phyloP scores from a whole-genome alignment of 352 stramenopile species.

The Peronospora farinosa region DNA sequence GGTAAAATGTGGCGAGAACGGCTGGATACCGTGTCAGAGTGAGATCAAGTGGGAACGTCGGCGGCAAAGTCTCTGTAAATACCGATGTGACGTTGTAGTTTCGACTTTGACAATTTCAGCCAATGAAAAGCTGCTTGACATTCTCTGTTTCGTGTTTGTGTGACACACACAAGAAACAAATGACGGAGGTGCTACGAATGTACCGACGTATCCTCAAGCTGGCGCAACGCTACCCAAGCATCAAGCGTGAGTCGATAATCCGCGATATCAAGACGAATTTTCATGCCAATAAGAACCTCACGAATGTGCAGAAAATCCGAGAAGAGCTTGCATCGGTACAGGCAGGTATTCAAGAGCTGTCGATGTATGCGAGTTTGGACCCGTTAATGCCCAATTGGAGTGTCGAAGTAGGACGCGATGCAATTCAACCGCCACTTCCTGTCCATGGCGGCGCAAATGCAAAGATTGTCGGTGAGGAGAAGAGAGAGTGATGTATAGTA shows the following conservation, averaged over 20 bases:
- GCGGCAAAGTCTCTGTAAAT: slow-evolving; percentile 15
- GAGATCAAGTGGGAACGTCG: slow-evolving; percentile 10
- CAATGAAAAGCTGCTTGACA: slow-evolving; percentile 16
- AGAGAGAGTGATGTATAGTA: slow-evolving; percentile 19
- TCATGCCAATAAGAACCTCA: slow-evolving; percentile 65
- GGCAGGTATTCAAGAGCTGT: slow-evolving; percentile 69
- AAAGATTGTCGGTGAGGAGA: slow-evolving; percentile 46
- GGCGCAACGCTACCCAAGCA: slow-evolving; percentile 72
- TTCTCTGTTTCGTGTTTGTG: background rate
- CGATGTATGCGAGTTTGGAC: slow-evolving; percentile 68
- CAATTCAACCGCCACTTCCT: slow-evolving; percentile 17
- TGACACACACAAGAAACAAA: slow-evolving; percentile 17
- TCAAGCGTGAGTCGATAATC: slow-evolving; percentile 79
- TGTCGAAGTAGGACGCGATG: slow-evolving; percentile 64
- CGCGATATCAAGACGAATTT: slow-evolving; percentile 83
- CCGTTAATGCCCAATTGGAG: slow-evolving; percentile 51
- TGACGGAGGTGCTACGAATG: slow-evolving; percentile 66
- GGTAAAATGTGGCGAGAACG: background rate
- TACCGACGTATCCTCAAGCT: slow-evolving; percentile 83
- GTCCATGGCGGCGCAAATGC: slow-evolving; percentile 21
- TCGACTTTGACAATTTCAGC: slow-evolving; percentile 18
- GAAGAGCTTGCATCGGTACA: slow-evolving; percentile 63
- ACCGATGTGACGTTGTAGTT: slow-evolving; percentile 18
- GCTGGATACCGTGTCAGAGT: slow-evolving; percentile 6
- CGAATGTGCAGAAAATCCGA: slow-evolving; percentile 49